A percentile compares a stretch with the other conserved stretches of the same genome.
Conservation (phyloP, 2,329 filamentous ascomycete genomes). For the Fusarium keratoplasticum region DNA sequence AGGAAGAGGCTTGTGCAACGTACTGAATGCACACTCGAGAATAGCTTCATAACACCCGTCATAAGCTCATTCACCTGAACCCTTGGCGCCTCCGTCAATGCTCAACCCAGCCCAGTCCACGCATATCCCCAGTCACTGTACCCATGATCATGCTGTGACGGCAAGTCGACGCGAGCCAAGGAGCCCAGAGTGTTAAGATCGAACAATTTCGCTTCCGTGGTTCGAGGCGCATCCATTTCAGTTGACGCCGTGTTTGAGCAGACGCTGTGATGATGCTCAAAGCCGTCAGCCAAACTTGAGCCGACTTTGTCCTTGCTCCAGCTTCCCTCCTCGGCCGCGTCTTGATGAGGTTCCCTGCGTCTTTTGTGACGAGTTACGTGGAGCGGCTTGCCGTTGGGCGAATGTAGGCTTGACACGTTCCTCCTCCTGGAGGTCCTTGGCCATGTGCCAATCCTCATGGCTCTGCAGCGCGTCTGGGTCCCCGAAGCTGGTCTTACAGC, state of each 20-base stretch:
- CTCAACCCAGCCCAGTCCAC: neutral
- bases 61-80: neutral
- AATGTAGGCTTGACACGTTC: constrained; percentile 65
- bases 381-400: constrained; percentile 51
- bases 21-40: neutral
- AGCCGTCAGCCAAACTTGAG: constrained; percentile 67
- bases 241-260: neutral
- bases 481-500: constrained; percentile 73
- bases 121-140: neutral
- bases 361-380: constrained; percentile 46
- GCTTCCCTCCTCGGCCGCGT: constrained; percentile 53
- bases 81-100: neutral
- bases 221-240: neutral
- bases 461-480: constrained; percentile 71
- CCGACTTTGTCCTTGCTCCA: constrained; percentile 70
- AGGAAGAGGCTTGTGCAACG: constrained; percentile 5
- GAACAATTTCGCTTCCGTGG: neutral
- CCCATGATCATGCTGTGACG: constrained; percentile 8
- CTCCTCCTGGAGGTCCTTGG: constrained; percentile 80
- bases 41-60: neutral
- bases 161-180: neutral
- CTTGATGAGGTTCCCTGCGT: constrained; percentile 53
- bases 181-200: neutral
- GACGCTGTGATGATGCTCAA: neutral
- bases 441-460: constrained; percentile 95